These are phyloP conservation scores for Sclerotinia spermophila DNA, from an alignment of 2,329 filamentous ascomycete genomes.

Conservation along the genomic window DNA sequence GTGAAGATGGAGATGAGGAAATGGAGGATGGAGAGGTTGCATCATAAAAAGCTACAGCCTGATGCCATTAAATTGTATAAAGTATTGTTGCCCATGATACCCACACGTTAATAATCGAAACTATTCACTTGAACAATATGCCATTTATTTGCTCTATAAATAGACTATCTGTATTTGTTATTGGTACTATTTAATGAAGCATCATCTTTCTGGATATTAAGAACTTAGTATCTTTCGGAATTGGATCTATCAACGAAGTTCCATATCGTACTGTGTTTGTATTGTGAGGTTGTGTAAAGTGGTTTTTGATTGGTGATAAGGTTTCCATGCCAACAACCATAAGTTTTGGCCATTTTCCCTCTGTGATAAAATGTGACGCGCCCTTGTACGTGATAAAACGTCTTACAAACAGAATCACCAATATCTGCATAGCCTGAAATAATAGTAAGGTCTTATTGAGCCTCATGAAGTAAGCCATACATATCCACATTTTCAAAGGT, in stretches of 20 bases:
- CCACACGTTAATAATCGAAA: not conserved
- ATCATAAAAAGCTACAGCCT: not conserved
- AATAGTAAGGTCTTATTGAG: not conserved
- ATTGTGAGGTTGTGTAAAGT: constrained; percentile 12
- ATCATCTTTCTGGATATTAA: not conserved
- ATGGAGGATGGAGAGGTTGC: constrained; percentile 28
- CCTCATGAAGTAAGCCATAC: constrained; percentile 18
- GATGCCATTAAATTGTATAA: not conserved
- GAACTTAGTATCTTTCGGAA: not conserved
- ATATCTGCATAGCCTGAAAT: not conserved
- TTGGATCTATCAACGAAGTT: not conserved
- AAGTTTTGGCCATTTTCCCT: constrained; percentile 6
- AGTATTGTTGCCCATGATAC: not conserved
- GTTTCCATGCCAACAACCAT: constrained; percentile 17
- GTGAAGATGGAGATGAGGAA: constrained; percentile 24
- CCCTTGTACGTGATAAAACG: not conserved
- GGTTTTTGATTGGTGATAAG: constrained; percentile 17
- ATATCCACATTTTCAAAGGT: not conserved
- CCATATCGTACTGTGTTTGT: not conserved
- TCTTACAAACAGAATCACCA: not conserved
- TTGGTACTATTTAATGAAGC: not conserved
- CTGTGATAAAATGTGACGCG: not conserved
- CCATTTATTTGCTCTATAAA: not conserved
- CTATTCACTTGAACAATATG: not conserved
- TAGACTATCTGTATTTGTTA: not conserved